Conservation (phyloP, 1,284 basidiomycete genomes). For the Puccinia novopanici region DNA sequence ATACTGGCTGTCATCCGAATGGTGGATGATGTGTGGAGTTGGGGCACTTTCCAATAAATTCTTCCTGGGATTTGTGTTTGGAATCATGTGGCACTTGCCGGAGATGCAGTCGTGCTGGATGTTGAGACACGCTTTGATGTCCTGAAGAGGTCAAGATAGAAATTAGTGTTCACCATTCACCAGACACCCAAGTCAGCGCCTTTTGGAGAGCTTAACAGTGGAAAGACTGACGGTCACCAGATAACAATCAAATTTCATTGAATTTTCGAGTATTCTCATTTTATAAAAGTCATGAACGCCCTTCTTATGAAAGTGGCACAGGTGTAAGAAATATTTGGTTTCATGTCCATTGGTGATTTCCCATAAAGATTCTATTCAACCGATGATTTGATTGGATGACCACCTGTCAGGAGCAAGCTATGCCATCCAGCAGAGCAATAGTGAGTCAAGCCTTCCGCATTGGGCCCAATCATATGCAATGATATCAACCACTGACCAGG, state of each 20-base stretch:
- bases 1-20: neutral
- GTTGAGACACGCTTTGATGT: neutral
- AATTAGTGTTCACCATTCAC: too few species aligned
- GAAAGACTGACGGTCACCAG: neutral
- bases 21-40: too few species aligned
- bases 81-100: neutral
- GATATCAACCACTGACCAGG: neutral
- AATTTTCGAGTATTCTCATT: neutral
- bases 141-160: neutral
- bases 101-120: neutral
- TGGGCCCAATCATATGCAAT: neutral
- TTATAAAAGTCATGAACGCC: neutral
- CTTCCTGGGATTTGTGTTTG: too few species aligned
- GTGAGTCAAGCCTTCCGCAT: too few species aligned
- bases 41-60: too few species aligned
- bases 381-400: neutral
- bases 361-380: neutral
- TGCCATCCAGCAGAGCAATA: too few species aligned
- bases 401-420: neutral
- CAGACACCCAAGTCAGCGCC: neutral
- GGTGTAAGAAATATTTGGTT: too few species aligned
- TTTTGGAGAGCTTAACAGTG: too few species aligned
- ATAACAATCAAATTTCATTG: too few species aligned
- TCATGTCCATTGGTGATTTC: neutral
- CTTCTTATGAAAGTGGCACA: too few species aligned